phyloP scores from a whole-genome alignment of 352 stramenopile genomes.

The Aphanomyces euteiches region DNA sequence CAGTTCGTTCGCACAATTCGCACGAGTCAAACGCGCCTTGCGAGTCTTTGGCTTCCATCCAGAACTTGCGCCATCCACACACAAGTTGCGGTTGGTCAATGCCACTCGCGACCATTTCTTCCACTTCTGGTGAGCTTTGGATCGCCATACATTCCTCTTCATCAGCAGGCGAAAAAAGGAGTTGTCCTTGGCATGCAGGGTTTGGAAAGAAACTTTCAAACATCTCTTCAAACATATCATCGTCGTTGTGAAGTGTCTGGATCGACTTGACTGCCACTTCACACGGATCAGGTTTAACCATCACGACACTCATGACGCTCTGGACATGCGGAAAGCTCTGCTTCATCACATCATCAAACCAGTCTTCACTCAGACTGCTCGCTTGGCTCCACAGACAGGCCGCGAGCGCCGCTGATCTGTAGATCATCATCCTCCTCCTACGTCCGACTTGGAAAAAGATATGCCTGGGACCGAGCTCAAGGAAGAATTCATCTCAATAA shows the following conservation, averaged over 20 bases:
- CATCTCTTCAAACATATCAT: conserved; percentile 5
- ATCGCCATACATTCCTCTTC: conserved; percentile 26
- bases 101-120: conserved; percentile 24
- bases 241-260: neutral
- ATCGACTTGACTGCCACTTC: conserved; percentile 11
- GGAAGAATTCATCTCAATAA: neutral
- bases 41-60: conserved; percentile 6
- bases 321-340: conserved; percentile 13
- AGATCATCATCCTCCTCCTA: neutral
- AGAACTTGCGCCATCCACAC: conserved; percentile 28
- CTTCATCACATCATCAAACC: conserved; percentile 16
- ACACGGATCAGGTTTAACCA: conserved; percentile 13
- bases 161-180: conserved; percentile 19
- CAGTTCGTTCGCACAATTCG: conserved; percentile 27
- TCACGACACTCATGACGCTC: conserved; percentile 15
- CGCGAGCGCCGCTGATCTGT: neutral
- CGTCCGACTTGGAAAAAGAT: conserved; percentile 6
- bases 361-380: conserved; percentile 4
- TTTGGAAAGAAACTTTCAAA: conserved; percentile 16
- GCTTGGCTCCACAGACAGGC: neutral
- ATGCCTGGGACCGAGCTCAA: conserved; percentile 14
- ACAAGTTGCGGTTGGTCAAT: conserved; percentile 13
- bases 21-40: conserved; percentile 17
- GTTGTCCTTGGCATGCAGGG: conserved; percentile 13
- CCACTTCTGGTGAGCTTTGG: conserved; percentile 22